Evolutionary conservation across 1,284 basidiomycete genomes (phyloP).

Genomic region (Puccinia sorghi): DNA sequence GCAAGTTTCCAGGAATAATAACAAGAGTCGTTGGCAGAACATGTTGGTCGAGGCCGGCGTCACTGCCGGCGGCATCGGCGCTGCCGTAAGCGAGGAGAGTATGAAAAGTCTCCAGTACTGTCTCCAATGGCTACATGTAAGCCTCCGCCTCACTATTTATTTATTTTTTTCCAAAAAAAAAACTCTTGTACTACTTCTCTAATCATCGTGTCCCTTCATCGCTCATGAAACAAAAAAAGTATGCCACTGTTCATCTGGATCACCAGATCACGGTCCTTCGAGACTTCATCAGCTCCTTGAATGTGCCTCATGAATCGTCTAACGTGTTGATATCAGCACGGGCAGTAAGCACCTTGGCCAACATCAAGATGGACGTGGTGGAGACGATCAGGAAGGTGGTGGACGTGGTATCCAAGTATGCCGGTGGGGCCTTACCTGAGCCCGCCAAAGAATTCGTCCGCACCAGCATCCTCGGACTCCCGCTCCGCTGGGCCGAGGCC

Average conservation of each 20-base stretch:
- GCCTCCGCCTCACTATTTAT: constrained; percentile 35
- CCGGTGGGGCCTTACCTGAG: constrained; percentile 78
- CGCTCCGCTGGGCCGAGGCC: constrained; percentile 72
- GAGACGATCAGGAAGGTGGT: constrained; percentile 84
- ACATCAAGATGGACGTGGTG: constrained; percentile 78
- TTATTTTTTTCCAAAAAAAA: constrained; percentile 20
- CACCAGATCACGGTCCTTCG: constrained; percentile 79
- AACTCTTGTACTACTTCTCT: constrained; percentile 31
- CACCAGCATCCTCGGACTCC: constrained; percentile 76
- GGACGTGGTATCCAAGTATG: constrained; percentile 80
- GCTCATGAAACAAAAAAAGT: constrained; percentile 62
- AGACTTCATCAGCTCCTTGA: constrained; percentile 73
- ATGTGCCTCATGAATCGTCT: constrained; percentile 60
- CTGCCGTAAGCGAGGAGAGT: constrained; percentile 83
- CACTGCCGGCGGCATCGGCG: constrained; percentile 68
- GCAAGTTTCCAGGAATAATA: constrained; percentile 60
- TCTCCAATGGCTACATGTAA: constrained; percentile 80
- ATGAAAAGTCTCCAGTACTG: constrained; percentile 83
- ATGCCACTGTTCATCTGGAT: constrained; percentile 82
- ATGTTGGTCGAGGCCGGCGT: constrained; percentile 79
- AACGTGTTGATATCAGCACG: constrained; percentile 61
- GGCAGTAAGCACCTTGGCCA: constrained; percentile 69
- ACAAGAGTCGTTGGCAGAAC: constrained; percentile 76
- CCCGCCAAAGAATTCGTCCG: constrained; percentile 75
- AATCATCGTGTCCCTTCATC: not conserved